Evolutionary conservation across 495 filamentous ascomycete genomes (phyloP), one percentile per base, ranked within the genome.

Genomic region (Hypoxylon intermedium): DNA sequence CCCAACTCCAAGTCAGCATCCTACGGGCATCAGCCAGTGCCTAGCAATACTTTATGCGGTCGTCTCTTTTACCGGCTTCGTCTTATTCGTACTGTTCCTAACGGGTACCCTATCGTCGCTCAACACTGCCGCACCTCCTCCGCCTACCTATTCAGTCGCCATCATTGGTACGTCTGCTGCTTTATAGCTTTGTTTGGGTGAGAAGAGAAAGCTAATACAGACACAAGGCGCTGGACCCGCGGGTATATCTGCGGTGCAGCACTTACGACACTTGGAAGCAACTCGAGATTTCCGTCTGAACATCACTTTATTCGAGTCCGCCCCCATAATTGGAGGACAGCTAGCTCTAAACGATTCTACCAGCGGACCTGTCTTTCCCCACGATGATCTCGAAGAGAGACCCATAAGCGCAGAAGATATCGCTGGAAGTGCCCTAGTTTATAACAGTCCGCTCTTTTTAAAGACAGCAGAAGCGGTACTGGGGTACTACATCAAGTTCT

Each of bases 351-450:
- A 66, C 26, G 41, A 41, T 46, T 45, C 61, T 7, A 47, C 45
- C 19, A 58, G 58, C 9, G 11, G 44, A 0, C 38, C 15, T 1
- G 58, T 71, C 36, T 65, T 58, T 13, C 61, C 65, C 16, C 53
- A 64, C 20, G 33, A 66, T 47, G 65, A 71, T 19, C 48, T 15
- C 3, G 37, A 19, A 5, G 65, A 66, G 31, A 38, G 48, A 16
- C 62, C 61, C 1, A 66, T 71, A 9, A 64, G 20, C 19, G 68
- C 68, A 21, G 68, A 71, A 31, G 68, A 71, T 16, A 58, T 71
- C 11, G 30, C 62, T 36, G 68, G 68, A 31, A 46, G 31, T 3
- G 68, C 65, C 4, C 41, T 71, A 9, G 6, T 68, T 31, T 66
- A 61, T 58, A 21, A 54, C 15, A 71, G 64, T 30, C 46, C 54